These are phyloP conservation scores for Primulina tabacum DNA, from an alignment of 257 asterid genomes.

Conservation along the genomic window DNA sequence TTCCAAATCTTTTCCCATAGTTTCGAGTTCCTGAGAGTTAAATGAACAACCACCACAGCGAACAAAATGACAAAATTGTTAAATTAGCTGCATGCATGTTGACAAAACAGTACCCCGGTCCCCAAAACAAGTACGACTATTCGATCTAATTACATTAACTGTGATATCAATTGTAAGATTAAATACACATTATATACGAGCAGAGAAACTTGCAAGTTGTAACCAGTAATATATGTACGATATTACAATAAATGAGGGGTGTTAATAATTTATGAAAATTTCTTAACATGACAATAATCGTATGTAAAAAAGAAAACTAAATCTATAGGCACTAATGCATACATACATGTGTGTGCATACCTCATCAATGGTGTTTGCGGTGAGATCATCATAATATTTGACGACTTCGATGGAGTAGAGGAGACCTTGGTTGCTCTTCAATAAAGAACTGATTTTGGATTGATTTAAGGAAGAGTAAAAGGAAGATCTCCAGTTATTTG, in stretches of 20 bases:
- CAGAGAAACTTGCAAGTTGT: too few relatives aligned
- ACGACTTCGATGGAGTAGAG: conserved; percentile 53
- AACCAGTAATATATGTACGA: too few relatives aligned
- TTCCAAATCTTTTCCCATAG: conserved; percentile 32
- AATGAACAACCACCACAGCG: neutral
- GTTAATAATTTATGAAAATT: too few relatives aligned
- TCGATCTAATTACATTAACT: too few relatives aligned
- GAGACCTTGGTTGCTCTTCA: conserved; percentile 32
- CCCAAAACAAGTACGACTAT: neutral
- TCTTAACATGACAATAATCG: too few relatives aligned
- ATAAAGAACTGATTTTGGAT: conserved; percentile 38
- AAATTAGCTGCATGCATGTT: neutral
- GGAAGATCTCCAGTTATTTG: conserved; percentile 69
- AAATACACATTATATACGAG: too few relatives aligned
- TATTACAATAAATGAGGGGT: too few relatives aligned
- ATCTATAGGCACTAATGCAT: too few relatives aligned
- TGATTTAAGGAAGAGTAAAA: conserved; percentile 47
- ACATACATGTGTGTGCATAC: conserved; percentile 22
- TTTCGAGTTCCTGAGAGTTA: conserved; percentile 37
- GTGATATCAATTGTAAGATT: too few relatives aligned
- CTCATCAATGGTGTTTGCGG: conserved; percentile 31
- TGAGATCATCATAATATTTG: conserved; percentile 46
- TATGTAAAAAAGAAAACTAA: too few relatives aligned
- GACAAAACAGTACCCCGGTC: neutral
- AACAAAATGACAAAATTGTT: neutral